Base-by-base conservation (phyloP, 1,284 basidiomycete genomes). In the Baeospora myosura region DNA sequence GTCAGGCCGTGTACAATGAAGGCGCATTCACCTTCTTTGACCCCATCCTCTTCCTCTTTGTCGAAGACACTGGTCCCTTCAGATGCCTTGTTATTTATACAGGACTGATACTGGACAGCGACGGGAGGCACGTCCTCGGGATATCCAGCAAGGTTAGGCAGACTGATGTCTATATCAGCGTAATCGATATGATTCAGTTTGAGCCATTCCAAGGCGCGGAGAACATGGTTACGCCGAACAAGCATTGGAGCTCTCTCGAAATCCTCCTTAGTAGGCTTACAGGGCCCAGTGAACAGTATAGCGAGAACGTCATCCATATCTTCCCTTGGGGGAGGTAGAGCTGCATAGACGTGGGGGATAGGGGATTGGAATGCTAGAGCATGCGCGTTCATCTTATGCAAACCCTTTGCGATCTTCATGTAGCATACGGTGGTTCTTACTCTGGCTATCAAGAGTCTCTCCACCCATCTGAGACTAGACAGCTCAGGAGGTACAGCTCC, bases 121-220 rank as follows among this genome's bases (percentile, higher is more conserved):
- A 56, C 46, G 16, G 56, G 58, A 5, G 45, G 41, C 10, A 17
- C 42, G 40, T 45, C 16, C 30, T 52, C 49, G 8, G 44, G 34
- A 42, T 53, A 53, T n/a, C 32, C 28, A 2, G 25, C 12, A 14
- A 51, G 22, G 23, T 12, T 30, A 22, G 26, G 38, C 49, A 48
- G 34, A 36, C 48, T 40, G 48, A 63, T 58, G 8, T 41, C 40
- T 0, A 63, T n/a, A 41, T 60, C 54, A 2, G 2, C 22, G 39
- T 62, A 62, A 24, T 57, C 53, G 12, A 5, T 0, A 48, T 63
- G 56, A 39, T 62, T 62, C 5, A 58, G 38, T 33, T 53, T 55
- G 4, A 63, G 38, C 61, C 60, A 64, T 11, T 59, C 44, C 3
- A 64, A 37, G 1, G 60, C 60, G 8, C 33, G 21, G 3, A 18